Base-by-base conservation (phyloP, 2,329 filamentous ascomycete species). In the Fonsecaea monophora region DNA sequence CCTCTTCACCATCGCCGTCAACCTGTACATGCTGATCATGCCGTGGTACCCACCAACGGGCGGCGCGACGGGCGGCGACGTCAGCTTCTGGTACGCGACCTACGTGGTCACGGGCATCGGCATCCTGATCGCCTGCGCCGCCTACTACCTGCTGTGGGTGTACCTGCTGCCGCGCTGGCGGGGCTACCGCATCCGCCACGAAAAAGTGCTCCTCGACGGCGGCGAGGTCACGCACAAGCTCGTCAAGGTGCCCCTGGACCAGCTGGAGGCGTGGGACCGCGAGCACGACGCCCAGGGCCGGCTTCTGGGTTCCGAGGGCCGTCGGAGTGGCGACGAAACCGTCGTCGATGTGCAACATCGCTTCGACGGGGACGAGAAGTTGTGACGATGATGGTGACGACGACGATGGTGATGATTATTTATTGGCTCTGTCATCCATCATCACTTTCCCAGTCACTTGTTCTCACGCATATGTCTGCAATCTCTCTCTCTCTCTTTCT, bases 21-120 rank as follows among this genome's bases (percentile, higher is more conserved):
- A 90, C 60, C 64, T 88, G 0, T 91, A 87, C 66, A 78, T 91
- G 53, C 77, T 92, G 1, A 82, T 88, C 15, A 90, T 90, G 82
- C 89, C 90, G 0, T 92, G 89, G 90, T 89, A 87, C 70, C 90
- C 89, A 1, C 90, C 90, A 0, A 80, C 81, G 0, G 83, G 80
- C 0, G 89, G 89, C 0, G 79, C 79, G 0, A 83, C 84, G 38
- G 86, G 84, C 0, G 89, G 89, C 0, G 86, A 89, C 64, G 89
- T 91, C 1, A 89, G 85, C 61, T 92, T 92, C 76, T 92, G 87
- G 86, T 92, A 92, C 70, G 89, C 83, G 1, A 91, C 89, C 0
- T 91, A 92, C 71, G 84, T 85, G 21, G 85, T 87, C 0, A 84
- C 87, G 0, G 89, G 89, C 0, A 83, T 92, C 65, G 87, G 76